phyloP scores from a whole-genome alignment of 1,284 basidiomycete species.

The Apiotrichum siamense region DNA sequence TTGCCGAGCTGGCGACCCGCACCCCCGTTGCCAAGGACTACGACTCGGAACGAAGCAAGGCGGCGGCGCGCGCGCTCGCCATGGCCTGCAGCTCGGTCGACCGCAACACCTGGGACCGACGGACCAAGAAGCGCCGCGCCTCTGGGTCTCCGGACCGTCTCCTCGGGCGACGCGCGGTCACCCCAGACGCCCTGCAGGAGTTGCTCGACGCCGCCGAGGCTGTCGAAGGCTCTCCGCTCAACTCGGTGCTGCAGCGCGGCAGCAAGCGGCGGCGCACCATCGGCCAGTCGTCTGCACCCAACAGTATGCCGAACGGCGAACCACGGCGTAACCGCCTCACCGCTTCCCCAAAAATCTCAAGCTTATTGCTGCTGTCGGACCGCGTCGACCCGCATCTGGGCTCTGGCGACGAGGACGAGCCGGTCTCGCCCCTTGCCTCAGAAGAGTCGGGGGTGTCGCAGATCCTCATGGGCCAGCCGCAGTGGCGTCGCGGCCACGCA shows the following conservation, averaged over 20 bases:
- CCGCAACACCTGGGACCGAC: slow-evolving; percentile 6
- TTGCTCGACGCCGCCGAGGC: slow-evolving; percentile 40
- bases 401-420: slow-evolving; percentile 21
- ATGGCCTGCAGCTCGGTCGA: slow-evolving; percentile 24
- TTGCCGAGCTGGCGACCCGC: slow-evolving; percentile 40
- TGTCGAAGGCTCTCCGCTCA: slow-evolving; percentile 38
- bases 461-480: slow-evolving; percentile 11
- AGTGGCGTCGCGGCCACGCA: slow-evolving; percentile 13
- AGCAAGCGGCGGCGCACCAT: slow-evolving; percentile 41
- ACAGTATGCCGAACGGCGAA: slow-evolving; percentile 2
- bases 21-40: slow-evolving; percentile 28
- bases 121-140: slow-evolving; percentile 25
- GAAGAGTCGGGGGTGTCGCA: slow-evolving; percentile 20
- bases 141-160: slow-evolving; percentile 21
- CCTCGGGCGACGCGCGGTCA: slow-evolving; percentile 21
- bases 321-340: slow-evolving; percentile 10
- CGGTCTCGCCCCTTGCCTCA: slow-evolving; percentile 16
- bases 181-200: slow-evolving; percentile 38
- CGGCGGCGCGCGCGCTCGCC: slow-evolving; percentile 21
- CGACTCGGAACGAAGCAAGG: slow-evolving; percentile 3
- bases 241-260: slow-evolving; percentile 24
- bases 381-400: slow-evolving; percentile 2
- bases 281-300: slow-evolving; percentile 17
- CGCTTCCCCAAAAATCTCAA: slow-evolving; percentile 18
- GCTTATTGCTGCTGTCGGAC: slow-evolving; percentile 16